Conservation (phyloP, 148 eudicot species). For the Camellia granthamiana region DNA sequence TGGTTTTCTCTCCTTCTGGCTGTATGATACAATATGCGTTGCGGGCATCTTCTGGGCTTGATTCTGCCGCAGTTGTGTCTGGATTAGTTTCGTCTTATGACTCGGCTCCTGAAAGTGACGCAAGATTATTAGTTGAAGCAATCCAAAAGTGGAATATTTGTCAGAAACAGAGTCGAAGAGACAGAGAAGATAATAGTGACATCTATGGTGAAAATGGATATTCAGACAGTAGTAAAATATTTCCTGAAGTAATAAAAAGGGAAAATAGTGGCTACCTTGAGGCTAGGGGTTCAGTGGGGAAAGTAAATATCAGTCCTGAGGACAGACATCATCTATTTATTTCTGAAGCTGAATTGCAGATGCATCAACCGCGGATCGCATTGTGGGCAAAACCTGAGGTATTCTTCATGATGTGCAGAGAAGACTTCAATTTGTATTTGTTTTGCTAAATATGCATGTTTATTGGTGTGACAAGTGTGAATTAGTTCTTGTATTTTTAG, state of each 20-base stretch:
- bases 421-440: neutral
- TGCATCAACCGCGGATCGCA: conserved; percentile 50
- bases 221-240: conserved; percentile 42
- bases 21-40: conserved; percentile 61
- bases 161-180: conserved; percentile 58
- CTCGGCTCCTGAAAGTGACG: conserved; percentile 26
- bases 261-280: conserved; percentile 24
- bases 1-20: conserved; percentile 74
- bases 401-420: conserved; percentile 8
- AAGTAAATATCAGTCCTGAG: conserved; percentile 33
- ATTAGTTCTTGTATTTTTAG: conserved; percentile 10
- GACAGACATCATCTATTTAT: conserved; percentile 61
- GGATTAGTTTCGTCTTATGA: conserved; percentile 34
- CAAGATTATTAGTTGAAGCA: conserved; percentile 56
- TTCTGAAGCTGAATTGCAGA: conserved; percentile 69
- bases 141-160: conserved; percentile 76
- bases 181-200: conserved; percentile 53
- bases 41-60: conserved; percentile 20
- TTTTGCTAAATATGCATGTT: neutral
- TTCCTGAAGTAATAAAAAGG: conserved; percentile 35
- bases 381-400: conserved; percentile 74
- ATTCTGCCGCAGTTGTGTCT: conserved; percentile 25
- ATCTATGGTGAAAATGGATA: conserved; percentile 70
- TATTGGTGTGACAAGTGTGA: conserved; percentile 2
- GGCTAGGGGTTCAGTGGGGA: conserved; percentile 18